Conservation (phyloP, 2,329 filamentous ascomycete genomes). For the Epichloe scottii region DNA sequence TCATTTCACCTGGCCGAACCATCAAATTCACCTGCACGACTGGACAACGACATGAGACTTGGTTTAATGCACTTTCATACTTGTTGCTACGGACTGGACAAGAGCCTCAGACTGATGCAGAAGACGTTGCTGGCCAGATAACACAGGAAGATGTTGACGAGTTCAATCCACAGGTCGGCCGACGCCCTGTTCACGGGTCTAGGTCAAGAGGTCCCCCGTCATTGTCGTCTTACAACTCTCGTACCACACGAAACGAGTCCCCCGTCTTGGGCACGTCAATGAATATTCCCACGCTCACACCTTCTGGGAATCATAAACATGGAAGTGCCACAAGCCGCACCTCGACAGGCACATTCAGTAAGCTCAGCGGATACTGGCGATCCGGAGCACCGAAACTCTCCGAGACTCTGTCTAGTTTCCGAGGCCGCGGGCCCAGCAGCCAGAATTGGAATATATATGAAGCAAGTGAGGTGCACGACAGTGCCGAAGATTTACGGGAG, state of each 20-base stretch:
- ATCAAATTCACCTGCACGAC: slow-evolving; percentile 94
- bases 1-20: slow-evolving; percentile 76
- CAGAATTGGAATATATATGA: slow-evolving; percentile 42
- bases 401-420: slow-evolving; percentile 40
- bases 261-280: slow-evolving; percentile 38
- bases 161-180: slow-evolving; percentile 59
- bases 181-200: slow-evolving; percentile 21
- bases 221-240: slow-evolving; percentile 69
- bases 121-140: slow-evolving; percentile 45
- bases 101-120: slow-evolving; percentile 48
- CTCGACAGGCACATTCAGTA: slow-evolving; percentile 38
- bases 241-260: slow-evolving; percentile 53
- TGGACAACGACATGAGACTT: slow-evolving; percentile 89
- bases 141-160: slow-evolving; percentile 57
- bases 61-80: slow-evolving; percentile 96
- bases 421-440: slow-evolving; percentile 36
- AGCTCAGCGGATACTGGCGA: slow-evolving; percentile 49
- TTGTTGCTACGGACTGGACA: slow-evolving; percentile 65
- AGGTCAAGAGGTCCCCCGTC: slow-evolving; percentile 48
- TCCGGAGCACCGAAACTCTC: slow-evolving; percentile 29
- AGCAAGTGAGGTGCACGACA: slow-evolving; percentile 55
- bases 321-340: slow-evolving; percentile 15
- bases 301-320: slow-evolving; percentile 29
- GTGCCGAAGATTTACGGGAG: slow-evolving; percentile 68
- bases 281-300: slow-evolving; percentile 44